These are phyloP conservation scores for Trebouxia sp. DNA, from an alignment of 139 green algal genomes.

Conservation along the genomic window DNA sequence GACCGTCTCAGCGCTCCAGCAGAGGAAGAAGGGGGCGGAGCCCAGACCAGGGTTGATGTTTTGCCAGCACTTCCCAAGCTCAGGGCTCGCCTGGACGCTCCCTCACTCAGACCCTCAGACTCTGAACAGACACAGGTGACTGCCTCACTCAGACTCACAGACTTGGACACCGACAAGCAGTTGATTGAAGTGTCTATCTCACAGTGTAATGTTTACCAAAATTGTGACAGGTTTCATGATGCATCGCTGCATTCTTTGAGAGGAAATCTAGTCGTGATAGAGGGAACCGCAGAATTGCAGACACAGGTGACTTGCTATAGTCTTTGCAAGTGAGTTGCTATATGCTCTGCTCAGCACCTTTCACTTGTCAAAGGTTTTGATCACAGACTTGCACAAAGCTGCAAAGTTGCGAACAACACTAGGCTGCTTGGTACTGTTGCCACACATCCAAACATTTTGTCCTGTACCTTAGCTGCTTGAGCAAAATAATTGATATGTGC, in stretches of 20 bases:
- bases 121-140: not conserved
- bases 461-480: too few relatives aligned
- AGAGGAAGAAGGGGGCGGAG: not conserved
- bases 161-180: not conserved
- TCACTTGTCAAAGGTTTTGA: too few relatives aligned
- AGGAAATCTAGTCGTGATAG: too few relatives aligned
- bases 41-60: slow-evolving; percentile 32
- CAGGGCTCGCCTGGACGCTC: slow-evolving; percentile 16
- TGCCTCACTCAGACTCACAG: not conserved
- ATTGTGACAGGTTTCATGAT: not conserved
- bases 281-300: too few relatives aligned
- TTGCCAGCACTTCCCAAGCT: slow-evolving; percentile 34
- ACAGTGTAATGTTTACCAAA: not conserved
- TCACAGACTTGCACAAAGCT: too few relatives aligned
- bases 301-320: too few relatives aligned
- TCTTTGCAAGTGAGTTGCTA: too few relatives aligned
- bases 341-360: too few relatives aligned
- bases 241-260: not conserved
- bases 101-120: not conserved
- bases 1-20: not conserved
- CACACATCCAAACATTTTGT: too few relatives aligned
- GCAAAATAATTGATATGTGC: too few relatives aligned
- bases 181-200: not conserved
- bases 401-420: too few relatives aligned
- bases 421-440: too few relatives aligned